Evolutionary conservation across 2,329 filamentous ascomycete genomes (phyloP), one percentile per base, ranked within the genome.

Genomic region (Clarireedia monteithiana): DNA sequence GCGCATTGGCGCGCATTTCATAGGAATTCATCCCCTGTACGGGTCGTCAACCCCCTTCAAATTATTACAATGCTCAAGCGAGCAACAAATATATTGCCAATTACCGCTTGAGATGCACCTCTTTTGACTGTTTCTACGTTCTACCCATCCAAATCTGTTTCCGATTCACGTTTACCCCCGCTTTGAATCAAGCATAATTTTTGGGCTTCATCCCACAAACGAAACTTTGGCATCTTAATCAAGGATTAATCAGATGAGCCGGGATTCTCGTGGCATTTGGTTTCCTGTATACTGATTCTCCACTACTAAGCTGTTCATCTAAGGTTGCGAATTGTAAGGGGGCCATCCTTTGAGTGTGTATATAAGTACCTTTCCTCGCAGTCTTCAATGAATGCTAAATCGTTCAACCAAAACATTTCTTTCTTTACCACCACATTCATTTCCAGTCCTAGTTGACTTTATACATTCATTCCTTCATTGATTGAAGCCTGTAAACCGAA

Each of bases 401-500:
- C 38, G 17, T 50, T 55, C 53, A 50, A 44, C 38, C 30, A 34
- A 50, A 48, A 9, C 26, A 24, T 12, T 46, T 55, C 38, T 44
- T 55, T 55, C 46, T 36, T 44, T 49, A 38, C 53, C 38, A 50
- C 49, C 46, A 55, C 53, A 55, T 44, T 55, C 53, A 55, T 55
- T 50, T 55, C 30, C 26, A 55, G 53, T 55, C 46, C 53, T 44
- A 15, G 46, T 47, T 44, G 52, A 55, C 52, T 55, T 3, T 42
- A 7, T 42, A 42, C 39, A 42, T 42, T 17, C 12, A 14, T 50
- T 49, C 45, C 53, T 55, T 55, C 53, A 55, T 55, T 55, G 53
- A 55, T 45, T 55, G 53, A 55, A 55, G 53, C 45, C 24, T 24
- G 36, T 34, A 12, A 39, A 39, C 23, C 39, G 17, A 27, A 38